phyloP scores from a whole-genome alignment of 2,329 filamentous ascomycete genomes.

The Knoxdaviesia capensis region DNA sequence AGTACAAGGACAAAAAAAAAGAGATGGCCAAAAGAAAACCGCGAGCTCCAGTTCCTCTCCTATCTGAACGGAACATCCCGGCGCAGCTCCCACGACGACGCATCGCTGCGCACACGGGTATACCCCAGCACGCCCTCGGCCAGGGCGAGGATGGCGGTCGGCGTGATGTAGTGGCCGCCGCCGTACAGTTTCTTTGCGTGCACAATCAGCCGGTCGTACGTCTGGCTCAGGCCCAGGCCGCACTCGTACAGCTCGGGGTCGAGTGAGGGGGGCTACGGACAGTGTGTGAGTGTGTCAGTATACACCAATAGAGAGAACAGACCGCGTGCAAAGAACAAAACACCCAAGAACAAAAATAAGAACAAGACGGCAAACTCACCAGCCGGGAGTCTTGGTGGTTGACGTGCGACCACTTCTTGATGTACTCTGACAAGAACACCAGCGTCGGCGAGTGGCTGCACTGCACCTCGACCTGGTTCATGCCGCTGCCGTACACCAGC shows the following conservation, averaged over 20 bases:
- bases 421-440: constrained; percentile 22
- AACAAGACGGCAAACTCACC: constrained; percentile 8
- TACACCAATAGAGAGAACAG: not conserved
- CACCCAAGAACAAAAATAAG: not conserved
- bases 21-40: too few relatives aligned
- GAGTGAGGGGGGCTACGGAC: constrained; percentile 18
- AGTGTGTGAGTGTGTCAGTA: not conserved
- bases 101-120: constrained; percentile 3
- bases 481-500: constrained; percentile 13
- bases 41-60: too few relatives aligned
- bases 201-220: constrained; percentile 22
- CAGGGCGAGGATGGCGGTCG: constrained; percentile 22
- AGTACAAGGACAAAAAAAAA: too few relatives aligned
- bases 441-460: constrained; percentile 26
- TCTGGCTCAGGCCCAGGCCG: constrained; percentile 20
- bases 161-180: constrained; percentile 15
- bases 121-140: constrained; percentile 28
- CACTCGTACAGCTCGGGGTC: constrained; percentile 21
- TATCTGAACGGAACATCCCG: too few relatives aligned
- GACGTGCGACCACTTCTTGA: constrained; percentile 24
- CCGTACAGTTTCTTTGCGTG: constrained; percentile 14
- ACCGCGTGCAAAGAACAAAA: not conserved
- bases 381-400: constrained; percentile 18
- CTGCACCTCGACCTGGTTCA: constrained; percentile 18
- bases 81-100: constrained; percentile 6